Base-by-base conservation (phyloP, 768 basidiomycete species). In the Termitomyces titanicus region DNA sequence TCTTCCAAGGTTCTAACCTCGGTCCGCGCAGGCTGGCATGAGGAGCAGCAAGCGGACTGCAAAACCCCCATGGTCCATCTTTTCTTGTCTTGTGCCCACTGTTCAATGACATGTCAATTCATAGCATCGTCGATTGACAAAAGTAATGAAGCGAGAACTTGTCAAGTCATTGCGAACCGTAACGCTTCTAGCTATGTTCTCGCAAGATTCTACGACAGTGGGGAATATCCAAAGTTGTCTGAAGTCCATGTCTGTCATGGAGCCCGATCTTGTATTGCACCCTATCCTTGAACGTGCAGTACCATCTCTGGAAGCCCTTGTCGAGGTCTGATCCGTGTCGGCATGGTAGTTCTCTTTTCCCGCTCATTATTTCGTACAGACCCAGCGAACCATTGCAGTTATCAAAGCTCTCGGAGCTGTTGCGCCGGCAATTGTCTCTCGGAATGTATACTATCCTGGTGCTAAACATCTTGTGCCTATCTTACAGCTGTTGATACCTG, bases 131-230 rank as follows among this genome's bases (percentile, higher is more conserved):
- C 82, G 92, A 22, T 71, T 96, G 48, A 94, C 92, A 0, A 77
- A 76, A 35, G 70, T 73, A 46, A 94, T 96, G 84, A 88, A 83
- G 64, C 80, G 86, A 47, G 92, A 95, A 65, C 82, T 96, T 18
- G 92, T 94, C 18, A 86, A 89, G 60, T 86, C 83, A 22, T 74
- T 94, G 35, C 74, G 91, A 55, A 94, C 92, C 0, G 88, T 94
- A 13, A 84, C 86, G 0, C 74, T 96, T 27, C 77, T 94, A n/a
- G 86, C 91, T 3, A 93, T 94, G 83, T 96, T 95, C 73, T 92
- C 89, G 9, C 88, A 89, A 65, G 90, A 93, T 65, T 75, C 79
- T 47, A 76, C 79, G 10, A 89, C 90, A 1, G 86, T 89, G 27
- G 70, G 77, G 15, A 89, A 92, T 60, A 86, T 92, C 40, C 86